phyloP scores from a whole-genome alignment of 2,329 filamentous ascomycete species.

The Knufia petricola region DNA sequence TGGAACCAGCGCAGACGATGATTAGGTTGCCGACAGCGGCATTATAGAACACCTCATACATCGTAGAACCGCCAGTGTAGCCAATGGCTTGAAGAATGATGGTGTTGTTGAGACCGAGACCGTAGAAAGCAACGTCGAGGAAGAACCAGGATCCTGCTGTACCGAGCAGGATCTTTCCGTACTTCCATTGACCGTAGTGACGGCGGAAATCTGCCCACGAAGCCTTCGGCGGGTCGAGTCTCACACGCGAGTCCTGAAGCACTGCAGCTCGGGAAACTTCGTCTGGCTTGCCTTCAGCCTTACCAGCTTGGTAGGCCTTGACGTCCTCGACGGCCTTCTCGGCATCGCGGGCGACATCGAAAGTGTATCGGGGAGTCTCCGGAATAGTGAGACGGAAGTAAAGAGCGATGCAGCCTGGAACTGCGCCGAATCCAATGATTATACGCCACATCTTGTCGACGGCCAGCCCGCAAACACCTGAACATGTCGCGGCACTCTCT shows the following conservation, averaged over 20 bases:
- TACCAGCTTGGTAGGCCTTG: slow-evolving; percentile 62
- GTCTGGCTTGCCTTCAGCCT: slow-evolving; percentile 54
- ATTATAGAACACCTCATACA: slow-evolving; percentile 63
- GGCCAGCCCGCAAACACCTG: slow-evolving; percentile 54
- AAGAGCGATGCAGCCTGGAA: slow-evolving; percentile 70
- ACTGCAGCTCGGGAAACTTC: slow-evolving; percentile 54
- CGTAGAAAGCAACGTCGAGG: slow-evolving; percentile 56
- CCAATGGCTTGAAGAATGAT: slow-evolving; percentile 63
- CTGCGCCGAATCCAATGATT: slow-evolving; percentile 69
- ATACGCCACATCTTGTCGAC: slow-evolving; percentile 84
- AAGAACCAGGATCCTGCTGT: slow-evolving; percentile 80
- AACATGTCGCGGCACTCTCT: slow-evolving; percentile 47
- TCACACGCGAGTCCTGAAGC: slow-evolving; percentile 43
- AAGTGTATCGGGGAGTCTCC: slow-evolving; percentile 80
- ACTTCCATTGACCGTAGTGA: slow-evolving; percentile 63
- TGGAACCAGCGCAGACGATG: slow-evolving; percentile 65
- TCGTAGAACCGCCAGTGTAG: slow-evolving; percentile 52
- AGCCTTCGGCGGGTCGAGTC: slow-evolving; percentile 58
- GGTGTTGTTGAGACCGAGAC: slow-evolving; percentile 66
- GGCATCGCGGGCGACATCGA: slow-evolving; percentile 66
- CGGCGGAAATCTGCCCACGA: slow-evolving; percentile 60
- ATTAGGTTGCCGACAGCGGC: slow-evolving; percentile 71
- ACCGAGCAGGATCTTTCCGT: slow-evolving; percentile 63
- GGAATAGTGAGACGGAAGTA: slow-evolving; percentile 83
- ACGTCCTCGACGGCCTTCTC: slow-evolving; percentile 64